These are phyloP conservation scores for Chytridium lagenaria DNA, from an alignment of 371 early-diverging fungal genomes.

Conservation along the genomic window DNA sequence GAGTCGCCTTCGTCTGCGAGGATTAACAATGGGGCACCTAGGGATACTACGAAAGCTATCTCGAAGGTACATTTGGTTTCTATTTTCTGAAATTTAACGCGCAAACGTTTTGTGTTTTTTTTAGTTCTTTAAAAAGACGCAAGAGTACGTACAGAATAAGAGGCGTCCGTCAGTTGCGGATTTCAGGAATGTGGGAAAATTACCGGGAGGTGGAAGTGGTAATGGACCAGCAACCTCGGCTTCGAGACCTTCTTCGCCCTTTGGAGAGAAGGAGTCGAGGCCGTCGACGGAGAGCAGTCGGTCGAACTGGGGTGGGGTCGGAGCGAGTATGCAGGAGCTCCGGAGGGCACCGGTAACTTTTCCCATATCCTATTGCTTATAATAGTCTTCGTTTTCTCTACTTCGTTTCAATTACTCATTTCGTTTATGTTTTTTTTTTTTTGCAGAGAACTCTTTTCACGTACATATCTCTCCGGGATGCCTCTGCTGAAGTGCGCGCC, in stretches of 20 bases:
- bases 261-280: neutral
- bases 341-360: neutral
- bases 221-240: neutral
- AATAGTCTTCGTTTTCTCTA: no score
- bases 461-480: neutral
- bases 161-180: neutral
- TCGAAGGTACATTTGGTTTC: slow-evolving; percentile 3
- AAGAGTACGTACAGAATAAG: slow-evolving; percentile 8
- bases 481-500: neutral
- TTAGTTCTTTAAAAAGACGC: slow-evolving; percentile 6
- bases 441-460: slow-evolving; percentile 2
- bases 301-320: neutral
- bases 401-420: no score
- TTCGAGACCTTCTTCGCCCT: neutral
- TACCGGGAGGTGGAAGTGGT: neutral
- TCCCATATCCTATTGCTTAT: neutral
- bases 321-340: neutral
- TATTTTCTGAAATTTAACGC: neutral
- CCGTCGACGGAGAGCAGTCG: neutral
- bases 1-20: neutral
- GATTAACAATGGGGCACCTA: neutral
- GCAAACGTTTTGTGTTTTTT: no score
- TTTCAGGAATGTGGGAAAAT: neutral
- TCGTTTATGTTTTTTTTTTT: no score
- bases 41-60: slow-evolving; percentile 1